Conservation (phyloP, 371 early-diverging fungal species). For the Mortierella sp. region DNA sequence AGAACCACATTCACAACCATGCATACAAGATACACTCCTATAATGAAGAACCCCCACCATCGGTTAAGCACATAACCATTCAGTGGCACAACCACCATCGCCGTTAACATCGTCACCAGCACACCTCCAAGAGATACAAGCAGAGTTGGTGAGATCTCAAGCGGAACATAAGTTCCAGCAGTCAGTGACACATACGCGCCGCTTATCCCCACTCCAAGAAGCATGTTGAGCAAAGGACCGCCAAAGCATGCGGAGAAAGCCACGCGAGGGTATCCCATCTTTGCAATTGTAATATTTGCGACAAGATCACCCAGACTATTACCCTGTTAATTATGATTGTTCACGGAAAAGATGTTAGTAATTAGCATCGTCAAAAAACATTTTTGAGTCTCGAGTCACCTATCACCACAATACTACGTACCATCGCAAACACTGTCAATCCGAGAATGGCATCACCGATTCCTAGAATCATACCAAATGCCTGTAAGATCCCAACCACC, state of each 20-base stretch:
- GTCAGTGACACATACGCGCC: slow-evolving; percentile 68
- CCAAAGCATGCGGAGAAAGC: slow-evolving; percentile 91
- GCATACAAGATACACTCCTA: slow-evolving; percentile 64
- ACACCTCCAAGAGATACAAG: slow-evolving; percentile 67
- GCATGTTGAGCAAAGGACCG: slow-evolving; percentile 84
- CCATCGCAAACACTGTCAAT: slow-evolving; percentile 85
- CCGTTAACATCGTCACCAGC: slow-evolving; percentile 59
- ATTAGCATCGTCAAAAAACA: neutral
- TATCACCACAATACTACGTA: slow-evolving; percentile 38
- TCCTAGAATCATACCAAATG: slow-evolving; percentile 81
- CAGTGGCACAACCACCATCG: slow-evolving; percentile 66
- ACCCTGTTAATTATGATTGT: slow-evolving; percentile 64
- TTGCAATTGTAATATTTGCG: slow-evolving; percentile 86
- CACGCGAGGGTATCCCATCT: slow-evolving; percentile 89
- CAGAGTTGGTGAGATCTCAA: slow-evolving; percentile 67
- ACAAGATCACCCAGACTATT: slow-evolving; percentile 89
- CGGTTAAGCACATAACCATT: slow-evolving; percentile 66
- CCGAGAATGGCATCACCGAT: slow-evolving; percentile 87
- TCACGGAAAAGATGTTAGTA: neutral
- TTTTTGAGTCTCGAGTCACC: neutral
- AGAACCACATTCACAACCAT: slow-evolving; percentile 65
- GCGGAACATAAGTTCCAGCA: slow-evolving; percentile 59
- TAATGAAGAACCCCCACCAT: slow-evolving; percentile 65
- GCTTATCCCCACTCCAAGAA: slow-evolving; percentile 82
- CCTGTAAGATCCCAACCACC: slow-evolving; percentile 82